These are phyloP conservation scores for Geotrichum reessii DNA, from an alignment of 1,139 yeast species.

Conservation along the genomic window DNA sequence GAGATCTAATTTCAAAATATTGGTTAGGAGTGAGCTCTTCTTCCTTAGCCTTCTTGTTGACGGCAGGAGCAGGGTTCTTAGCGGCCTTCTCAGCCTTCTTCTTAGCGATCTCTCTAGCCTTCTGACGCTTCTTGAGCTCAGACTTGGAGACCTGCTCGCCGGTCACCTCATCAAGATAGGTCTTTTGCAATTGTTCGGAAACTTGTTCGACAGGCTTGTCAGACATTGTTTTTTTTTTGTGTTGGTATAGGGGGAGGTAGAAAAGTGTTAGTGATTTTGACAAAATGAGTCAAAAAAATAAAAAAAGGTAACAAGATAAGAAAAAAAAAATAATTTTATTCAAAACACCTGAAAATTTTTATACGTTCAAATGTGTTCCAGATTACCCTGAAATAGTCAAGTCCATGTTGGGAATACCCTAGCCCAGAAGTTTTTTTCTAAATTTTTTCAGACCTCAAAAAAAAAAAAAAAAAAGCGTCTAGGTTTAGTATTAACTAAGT, in stretches of 20 bases:
- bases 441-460: constrained; percentile 6
- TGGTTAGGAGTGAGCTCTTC: constrained; percentile 89
- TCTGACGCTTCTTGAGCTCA: constrained; percentile 93
- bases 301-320: not conserved
- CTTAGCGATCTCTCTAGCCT: constrained; percentile 78
- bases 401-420: not conserved
- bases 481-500: not conserved
- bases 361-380: not conserved
- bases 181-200: constrained; percentile 77
- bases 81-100: constrained; percentile 85
- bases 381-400: not conserved
- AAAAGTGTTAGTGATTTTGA: not conserved
- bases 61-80: constrained; percentile 41
- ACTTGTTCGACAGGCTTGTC: constrained; percentile 42
- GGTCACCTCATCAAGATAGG: constrained; percentile 85
- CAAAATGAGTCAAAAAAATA: constrained; percentile 8
- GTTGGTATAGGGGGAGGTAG: not conserved
- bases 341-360: not conserved
- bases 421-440: constrained; percentile 1
- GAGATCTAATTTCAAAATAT: constrained; percentile 86
- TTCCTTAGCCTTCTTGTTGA: constrained; percentile 59
- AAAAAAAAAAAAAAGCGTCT: not conserved
- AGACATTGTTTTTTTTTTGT: constrained; percentile 19
- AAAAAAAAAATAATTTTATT: not conserved
- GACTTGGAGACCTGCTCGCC: constrained; percentile 96